Conservation (phyloP, 306 rosid genomes). For the Castanea mollissima region DNA sequence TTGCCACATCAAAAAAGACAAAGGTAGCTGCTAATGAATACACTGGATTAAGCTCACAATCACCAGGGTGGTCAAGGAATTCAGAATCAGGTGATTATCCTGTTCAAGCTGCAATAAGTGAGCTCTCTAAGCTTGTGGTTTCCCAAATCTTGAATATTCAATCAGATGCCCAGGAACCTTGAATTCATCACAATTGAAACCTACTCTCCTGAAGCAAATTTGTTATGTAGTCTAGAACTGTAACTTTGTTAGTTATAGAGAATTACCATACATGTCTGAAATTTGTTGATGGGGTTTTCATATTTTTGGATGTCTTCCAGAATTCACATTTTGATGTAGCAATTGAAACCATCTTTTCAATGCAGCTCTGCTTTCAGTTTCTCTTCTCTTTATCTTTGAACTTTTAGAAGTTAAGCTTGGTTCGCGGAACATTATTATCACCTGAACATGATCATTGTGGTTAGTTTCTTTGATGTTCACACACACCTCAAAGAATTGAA, state of each 20-base stretch:
- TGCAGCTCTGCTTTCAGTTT: not conserved
- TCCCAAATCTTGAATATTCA: slow-evolving; percentile 76
- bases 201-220: not conserved
- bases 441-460: no score
- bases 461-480: no score
- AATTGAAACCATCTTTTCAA: not conserved
- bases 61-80: slow-evolving; percentile 43
- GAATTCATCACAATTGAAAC: slow-evolving; percentile 22
- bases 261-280: slow-evolving; percentile 15
- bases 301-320: not conserved
- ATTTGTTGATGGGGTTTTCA: not conserved
- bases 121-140: slow-evolving; percentile 69
- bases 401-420: not conserved
- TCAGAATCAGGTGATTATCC: slow-evolving; percentile 63
- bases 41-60: slow-evolving; percentile 44
- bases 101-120: slow-evolving; percentile 75
- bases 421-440: not conserved
- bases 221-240: slow-evolving; percentile 22
- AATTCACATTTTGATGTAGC: not conserved
- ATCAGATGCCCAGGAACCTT: slow-evolving; percentile 59
- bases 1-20: slow-evolving; percentile 69
- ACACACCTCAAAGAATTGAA: no score
- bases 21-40: slow-evolving; percentile 82
- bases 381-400: not conserved
- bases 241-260: slow-evolving; percentile 16